Percentiles rank a stretch among this genome's conserved stretches.
Evolutionary conservation across 2,329 filamentous ascomycete species (phyloP).

Genomic region (Mollisiaceae sp.): DNA sequence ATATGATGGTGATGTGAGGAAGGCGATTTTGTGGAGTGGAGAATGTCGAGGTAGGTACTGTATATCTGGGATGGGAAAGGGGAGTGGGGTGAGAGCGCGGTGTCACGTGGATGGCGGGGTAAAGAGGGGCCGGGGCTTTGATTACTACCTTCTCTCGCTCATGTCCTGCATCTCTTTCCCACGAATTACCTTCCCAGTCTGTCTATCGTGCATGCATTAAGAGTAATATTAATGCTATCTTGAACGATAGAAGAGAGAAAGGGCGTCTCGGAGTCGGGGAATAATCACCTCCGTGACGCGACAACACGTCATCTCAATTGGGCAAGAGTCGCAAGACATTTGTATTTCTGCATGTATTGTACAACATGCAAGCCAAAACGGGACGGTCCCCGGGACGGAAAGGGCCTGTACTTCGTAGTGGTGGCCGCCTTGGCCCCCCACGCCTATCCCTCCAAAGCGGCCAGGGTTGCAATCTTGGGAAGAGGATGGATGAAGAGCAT

Average conservation of each 20-base stretch:
- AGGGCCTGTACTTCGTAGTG: too few relatives aligned
- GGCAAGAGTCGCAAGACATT: neutral
- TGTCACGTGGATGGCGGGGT: conserved; percentile 10
- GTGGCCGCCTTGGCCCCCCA: too few relatives aligned
- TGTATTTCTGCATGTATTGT: too few relatives aligned
- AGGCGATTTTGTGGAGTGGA: too few relatives aligned
- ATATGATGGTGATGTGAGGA: neutral
- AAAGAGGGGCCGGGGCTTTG: neutral
- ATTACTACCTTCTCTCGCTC: too few relatives aligned
- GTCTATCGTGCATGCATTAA: neutral
- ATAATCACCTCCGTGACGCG: neutral
- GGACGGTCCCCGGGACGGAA: too few relatives aligned
- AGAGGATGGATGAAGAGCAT: neutral
- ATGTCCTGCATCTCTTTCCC: too few relatives aligned
- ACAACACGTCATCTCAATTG: neutral
- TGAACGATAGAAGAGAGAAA: too few relatives aligned
- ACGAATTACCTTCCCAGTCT: neutral
- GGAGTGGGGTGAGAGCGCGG: too few relatives aligned
- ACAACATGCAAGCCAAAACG: neutral
- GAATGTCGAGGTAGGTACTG: too few relatives aligned
- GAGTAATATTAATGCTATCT: too few relatives aligned
- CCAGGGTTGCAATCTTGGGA: neutral
- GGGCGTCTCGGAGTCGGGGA: neutral
- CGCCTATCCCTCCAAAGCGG: neutral
- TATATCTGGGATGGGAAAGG: too few relatives aligned